Base-by-base conservation (phyloP, 345 rosid genomes). In the Cardamine occulta region DNA sequence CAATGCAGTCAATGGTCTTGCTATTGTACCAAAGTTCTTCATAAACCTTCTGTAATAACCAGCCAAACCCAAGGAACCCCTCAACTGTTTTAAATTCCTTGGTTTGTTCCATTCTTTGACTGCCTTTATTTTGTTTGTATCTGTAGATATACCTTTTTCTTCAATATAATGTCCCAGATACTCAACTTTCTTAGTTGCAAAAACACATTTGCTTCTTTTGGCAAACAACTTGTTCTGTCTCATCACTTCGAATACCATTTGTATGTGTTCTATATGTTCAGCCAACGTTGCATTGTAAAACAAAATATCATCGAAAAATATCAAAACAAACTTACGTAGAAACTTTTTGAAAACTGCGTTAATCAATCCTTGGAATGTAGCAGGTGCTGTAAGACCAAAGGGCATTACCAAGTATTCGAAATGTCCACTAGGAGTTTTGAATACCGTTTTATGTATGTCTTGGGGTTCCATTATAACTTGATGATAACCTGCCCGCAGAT, bases 201-300 rank as follows among this genome's bases (percentile, higher is more conserved):
- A 54, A 0, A 2, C 18, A 26, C 35, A 54, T 3, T 54, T 54
- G 0, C 18, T 24, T 12, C 18, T 2, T 0, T 26, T 24, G 0
- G 58, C 17, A 24, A 5, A 54, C 0, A 54, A 2, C 0, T 2
- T 12, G 2, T 54, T 54, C 1, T 6, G 0, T 0, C 10, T 12
- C 59, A 54, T 54, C 0, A 24, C 0, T 14, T 26, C 34, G 2
- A 54, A 14, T 26, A 26, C 29, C 29, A 26, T 3, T 26, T 3
- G 4, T 0, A 24, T 15, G 0, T 1, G 0, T 0, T 1, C 0
- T 1, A 54, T 2, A 1, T 54, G 34, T 0, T 5, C 3, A 26
- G 4, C 1, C 2, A 0, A 26, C 13, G 14, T 3, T 0, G 11
- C 0, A 4, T n/a, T 52, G 2, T 52, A 52, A 0, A 52, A 2